phyloP scores from a whole-genome alignment of 208 protist genomes.

The Leishmania mexicana region DNA sequence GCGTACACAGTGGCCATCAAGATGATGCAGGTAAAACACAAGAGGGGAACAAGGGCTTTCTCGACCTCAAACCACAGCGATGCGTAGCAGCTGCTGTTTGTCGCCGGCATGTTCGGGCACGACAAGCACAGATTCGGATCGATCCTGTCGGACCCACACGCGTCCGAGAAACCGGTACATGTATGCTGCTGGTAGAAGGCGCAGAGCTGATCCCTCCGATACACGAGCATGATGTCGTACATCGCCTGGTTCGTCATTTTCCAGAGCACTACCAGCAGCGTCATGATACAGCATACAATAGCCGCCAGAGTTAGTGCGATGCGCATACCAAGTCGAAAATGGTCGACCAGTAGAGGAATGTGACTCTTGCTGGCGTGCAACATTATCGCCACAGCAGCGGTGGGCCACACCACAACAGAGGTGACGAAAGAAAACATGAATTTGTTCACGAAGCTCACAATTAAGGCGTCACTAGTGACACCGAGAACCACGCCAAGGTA shows the following conservation, averaged over 20 bases:
- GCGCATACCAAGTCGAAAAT: neutral
- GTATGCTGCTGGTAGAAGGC: slow-evolving; percentile 14
- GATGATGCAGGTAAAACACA: slow-evolving; percentile 14
- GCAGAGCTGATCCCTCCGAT: neutral
- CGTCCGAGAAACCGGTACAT: slow-evolving; percentile 6
- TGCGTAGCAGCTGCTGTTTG: slow-evolving; percentile 7
- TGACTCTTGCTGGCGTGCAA: neutral
- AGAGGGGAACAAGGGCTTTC: neutral
- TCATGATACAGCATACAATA: neutral
- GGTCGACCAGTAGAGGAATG: neutral
- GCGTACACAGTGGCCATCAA: slow-evolving; percentile 4
- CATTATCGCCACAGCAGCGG: neutral
- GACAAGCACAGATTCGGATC: slow-evolving; percentile 1
- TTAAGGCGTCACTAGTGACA: neutral
- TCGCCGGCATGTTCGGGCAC: neutral
- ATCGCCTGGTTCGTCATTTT: neutral
- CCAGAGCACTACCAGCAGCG: neutral
- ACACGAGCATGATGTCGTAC: neutral
- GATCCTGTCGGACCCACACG: neutral
- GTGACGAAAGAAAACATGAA: neutral
- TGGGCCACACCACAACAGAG: neutral
- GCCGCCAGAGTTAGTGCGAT: neutral
- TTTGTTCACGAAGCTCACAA: neutral
- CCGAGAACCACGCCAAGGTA: neutral
- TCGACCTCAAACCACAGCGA: neutral